Conservation (phyloP, 2,329 filamentous ascomycete species). For the Chrysoporthe puriensis region DNA sequence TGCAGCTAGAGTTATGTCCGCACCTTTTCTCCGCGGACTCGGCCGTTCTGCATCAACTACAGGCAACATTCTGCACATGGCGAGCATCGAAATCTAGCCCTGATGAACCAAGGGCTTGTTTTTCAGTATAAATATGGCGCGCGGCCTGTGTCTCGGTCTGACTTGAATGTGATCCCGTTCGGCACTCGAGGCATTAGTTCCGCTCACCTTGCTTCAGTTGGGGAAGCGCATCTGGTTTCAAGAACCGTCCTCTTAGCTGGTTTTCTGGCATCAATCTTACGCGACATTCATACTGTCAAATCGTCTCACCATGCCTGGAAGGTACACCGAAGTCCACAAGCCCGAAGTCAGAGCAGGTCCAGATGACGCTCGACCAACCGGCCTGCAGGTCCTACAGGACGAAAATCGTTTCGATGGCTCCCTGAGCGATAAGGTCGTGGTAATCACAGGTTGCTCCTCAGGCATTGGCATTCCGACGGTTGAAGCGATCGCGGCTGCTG, state of each 20-base stretch:
- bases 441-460: constrained; percentile 45
- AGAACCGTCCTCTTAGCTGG: not conserved
- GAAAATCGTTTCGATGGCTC: constrained; percentile 39
- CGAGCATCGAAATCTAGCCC: not conserved
- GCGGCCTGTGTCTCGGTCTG: not conserved
- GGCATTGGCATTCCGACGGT: constrained; percentile 48
- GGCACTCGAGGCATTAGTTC: not conserved
- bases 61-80: not conserved
- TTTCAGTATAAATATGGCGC: not conserved
- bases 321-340: constrained; percentile 30
- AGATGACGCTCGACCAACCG: constrained; percentile 43
- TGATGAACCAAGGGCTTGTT: not conserved
- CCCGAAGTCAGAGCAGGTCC: constrained; percentile 33
- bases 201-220: not conserved
- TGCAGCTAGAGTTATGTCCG: constrained; percentile 7
- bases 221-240: not conserved
- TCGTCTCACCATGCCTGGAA: constrained; percentile 16
- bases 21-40: not conserved
- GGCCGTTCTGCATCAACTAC: not conserved
- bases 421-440: constrained; percentile 40
- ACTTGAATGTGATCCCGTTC: not conserved
- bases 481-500: constrained; percentile 45
- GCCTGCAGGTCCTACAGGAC: constrained; percentile 41
- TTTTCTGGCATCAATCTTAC: not conserved
- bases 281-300: not conserved